Evolutionary conservation across 345 rosid genomes (phyloP), one percentile per base, ranked within the genome.

Genomic region (Eucalyptus urophylla): DNA sequence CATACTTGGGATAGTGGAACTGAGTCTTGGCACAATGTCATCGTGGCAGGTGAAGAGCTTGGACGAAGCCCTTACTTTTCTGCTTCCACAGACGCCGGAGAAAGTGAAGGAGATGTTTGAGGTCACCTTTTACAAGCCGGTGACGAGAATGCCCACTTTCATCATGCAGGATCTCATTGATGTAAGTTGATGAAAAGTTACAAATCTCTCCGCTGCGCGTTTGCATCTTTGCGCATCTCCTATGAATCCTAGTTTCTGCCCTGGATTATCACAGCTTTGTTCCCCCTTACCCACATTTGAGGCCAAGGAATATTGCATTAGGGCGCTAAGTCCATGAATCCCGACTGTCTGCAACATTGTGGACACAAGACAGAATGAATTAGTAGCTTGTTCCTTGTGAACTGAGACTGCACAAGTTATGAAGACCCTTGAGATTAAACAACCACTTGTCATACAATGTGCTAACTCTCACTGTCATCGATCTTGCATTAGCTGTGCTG

Each of bases 61-160:
- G 51, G 92, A 91, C 31, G 92, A 89, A 47, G 92, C 92, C 8
- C 50, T 87, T 24, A 88, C 54, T 53, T 37, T 89, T 25, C 44
- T 91, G 88, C 53, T 91, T 25, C 92, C 92, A 24, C 89, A 33
- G 80, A 87, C 92, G 49, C 90, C 89, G 0, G 90, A 87, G 25
- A 91, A 91, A 67, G 40, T 91, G 80, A 86, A 86, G 47, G 83
- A 87, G 19, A 43, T 87, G 89, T 21, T 89, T 24, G 43, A 44
- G 33, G 37, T 89, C 25, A 69, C 45, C n/a, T 40, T 91, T 67
- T 44, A 87, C 89, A 91, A 88, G 86, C 92, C 92, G 7, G 43
- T 56, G 53, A 72, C 37, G 44, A 56, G 29, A 7, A 25, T 81
- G 67, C 92, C 92, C 22, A 67, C 89, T 86, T 90, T 31, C 58